Evolutionary conservation across 75 land plant species (phyloP), one percentile per base, ranked within the genome.

Genomic region (Picea glauca): DNA sequence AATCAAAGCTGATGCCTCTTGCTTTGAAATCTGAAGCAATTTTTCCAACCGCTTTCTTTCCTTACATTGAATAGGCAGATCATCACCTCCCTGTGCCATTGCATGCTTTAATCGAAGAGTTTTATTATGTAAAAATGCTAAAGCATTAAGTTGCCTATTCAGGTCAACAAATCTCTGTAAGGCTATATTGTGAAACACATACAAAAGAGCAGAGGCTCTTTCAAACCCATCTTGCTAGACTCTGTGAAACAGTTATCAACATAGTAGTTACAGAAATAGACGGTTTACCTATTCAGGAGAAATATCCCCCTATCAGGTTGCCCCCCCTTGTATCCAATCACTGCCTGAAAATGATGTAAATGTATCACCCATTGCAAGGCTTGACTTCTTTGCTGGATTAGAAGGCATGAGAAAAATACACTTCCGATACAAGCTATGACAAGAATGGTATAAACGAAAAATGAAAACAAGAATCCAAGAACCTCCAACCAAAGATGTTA

Each of bases 121-220:
- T 23, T 76, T 58, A 21, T 80, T 82, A 43, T 78, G 74, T 21
- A 94, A 82, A 78, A 87, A 95, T 67, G 85, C 84, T 32, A 85
- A 76, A 40, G 87, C 91, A 58, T 83, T 83, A 38, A 88, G 80
- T 58, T 87, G 85, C 74, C 81, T 85, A 62, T 90, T 91, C 75
- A 95, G 79, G 76, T 91, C 95, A 85, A 78, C 83, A 75, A 95
- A 84, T 74, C 93, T 91, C 75, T 91, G 93, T 15, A 93, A 26
- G 58, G 85, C 92, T 83, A 95, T 84, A 62, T 76, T 77, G 78
- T 83, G 72, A 35, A 95, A 70, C 2, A 83, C 78, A 78, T 87
- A 88, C 46, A 77, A 57, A 77, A 95, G 58, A 18, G 87, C 80
- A 12, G 86, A 74, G n/a, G 77, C 73, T 33, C 73, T 68, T 58